A percentile compares a stretch with the other conserved stretches of the same genome.
Evolutionary conservation across 306 rosid genomes (phyloP).

Genomic region (Dryas alaskensis): DNA sequence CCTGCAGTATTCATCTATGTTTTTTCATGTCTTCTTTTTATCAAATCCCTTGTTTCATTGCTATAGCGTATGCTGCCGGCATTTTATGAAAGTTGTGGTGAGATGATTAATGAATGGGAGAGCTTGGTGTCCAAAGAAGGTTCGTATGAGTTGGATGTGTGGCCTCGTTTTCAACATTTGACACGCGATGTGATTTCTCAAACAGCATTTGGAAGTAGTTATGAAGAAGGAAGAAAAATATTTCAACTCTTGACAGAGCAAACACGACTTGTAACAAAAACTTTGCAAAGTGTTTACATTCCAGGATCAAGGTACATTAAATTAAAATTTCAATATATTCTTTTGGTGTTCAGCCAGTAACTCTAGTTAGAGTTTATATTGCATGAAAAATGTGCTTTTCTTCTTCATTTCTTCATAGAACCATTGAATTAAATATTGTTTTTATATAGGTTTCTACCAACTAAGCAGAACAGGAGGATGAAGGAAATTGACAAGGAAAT

Average conservation of each 20-base stretch:
- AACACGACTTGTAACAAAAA: not conserved
- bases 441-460: too few species aligned
- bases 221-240: constrained; percentile 48
- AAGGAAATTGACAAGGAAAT: too few species aligned
- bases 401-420: not conserved
- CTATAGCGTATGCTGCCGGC: constrained; percentile 26
- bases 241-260: constrained; percentile 38
- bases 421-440: too few species aligned
- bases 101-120: constrained; percentile 26
- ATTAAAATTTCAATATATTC: too few species aligned
- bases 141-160: constrained; percentile 21
- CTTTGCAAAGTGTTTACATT: not conserved
- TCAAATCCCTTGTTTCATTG: not conserved
- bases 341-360: too few species aligned
- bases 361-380: too few species aligned
- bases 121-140: constrained; percentile 5
- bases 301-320: constrained; percentile 36
- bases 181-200: constrained; percentile 33
- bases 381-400: too few species aligned
- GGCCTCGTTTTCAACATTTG: constrained; percentile 17
- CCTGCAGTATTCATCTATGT: too few species aligned
- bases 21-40: too few species aligned
- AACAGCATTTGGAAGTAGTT: constrained; percentile 48
- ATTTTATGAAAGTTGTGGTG: constrained; percentile 16
- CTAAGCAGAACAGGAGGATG: too few species aligned